Evolutionary conservation across 495 filamentous ascomycete genomes (phyloP), one percentile per base, ranked within the genome.

Genomic region (Xylaria grammica): DNA sequence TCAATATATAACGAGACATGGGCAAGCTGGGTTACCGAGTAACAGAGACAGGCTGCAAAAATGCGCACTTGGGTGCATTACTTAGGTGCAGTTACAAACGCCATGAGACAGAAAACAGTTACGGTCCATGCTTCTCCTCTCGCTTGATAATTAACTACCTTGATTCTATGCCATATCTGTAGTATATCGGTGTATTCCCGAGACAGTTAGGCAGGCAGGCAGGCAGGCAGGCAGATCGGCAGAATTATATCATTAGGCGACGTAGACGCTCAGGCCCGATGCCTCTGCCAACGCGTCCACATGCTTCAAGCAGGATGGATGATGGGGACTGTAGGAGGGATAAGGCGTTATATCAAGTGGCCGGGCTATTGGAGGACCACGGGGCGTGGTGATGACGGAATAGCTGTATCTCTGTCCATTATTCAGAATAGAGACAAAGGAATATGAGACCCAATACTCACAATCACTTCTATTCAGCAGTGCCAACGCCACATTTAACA

Each of bases 91-190:
- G 45, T 29, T 46, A 32, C 50, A 63, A 63, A 63, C 60, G 60
- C 60, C 38, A 63, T 55, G 60, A 63, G 52, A 63, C 60, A 63
- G 54, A 63, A 50, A 55, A 45, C 27, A 45, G 48, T 42, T 19
- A 45, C 29, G 19, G 45, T 15, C 60, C 34, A 32, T 45, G 24
- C 26, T 26, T 40, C 40, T 11, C 50, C 26, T 49, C 20, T 48
- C 40, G 27, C 29, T 55, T 30, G 26, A 17, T 50, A 44, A 49
- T 51, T 58, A 32, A 45, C 30, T 30, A 46, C 22, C 30, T n/a
- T 30, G 44, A 20, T 19, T 2, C 32, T 42, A 51, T 50, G 44
- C 58, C 51, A 64, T 58, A 51, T 50, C 52, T 64, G 62, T 45
- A 51, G 29, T 19, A 50, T 30, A 19, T 49, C 52, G 30, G 53